These are phyloP conservation scores for Craspedostauros australis DNA, from an alignment of 108 stramenopile species.

Conservation along the genomic window DNA sequence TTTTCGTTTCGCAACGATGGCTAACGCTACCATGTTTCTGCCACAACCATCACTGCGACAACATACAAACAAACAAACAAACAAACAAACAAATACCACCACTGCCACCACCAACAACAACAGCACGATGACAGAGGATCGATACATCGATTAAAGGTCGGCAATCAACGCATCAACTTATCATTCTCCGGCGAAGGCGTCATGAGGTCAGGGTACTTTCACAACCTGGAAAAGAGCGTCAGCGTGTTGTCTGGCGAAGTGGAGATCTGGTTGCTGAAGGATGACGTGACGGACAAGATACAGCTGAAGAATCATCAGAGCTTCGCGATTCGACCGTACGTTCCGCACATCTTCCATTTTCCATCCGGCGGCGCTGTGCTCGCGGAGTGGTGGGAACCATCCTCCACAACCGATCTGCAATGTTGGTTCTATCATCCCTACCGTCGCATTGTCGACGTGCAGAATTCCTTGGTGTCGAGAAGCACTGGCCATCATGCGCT, in stretches of 20 bases:
- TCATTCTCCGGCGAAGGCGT: conserved; percentile 31
- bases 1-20: not conserved
- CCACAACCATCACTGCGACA: too few relatives aligned
- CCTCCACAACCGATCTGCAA: conserved; percentile 20
- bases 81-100: too few relatives aligned
- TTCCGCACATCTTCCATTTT: conserved; percentile 52
- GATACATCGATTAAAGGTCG: conserved; percentile 41
- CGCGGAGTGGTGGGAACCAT: conserved; percentile 45
- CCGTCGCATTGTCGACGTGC: conserved; percentile 38
- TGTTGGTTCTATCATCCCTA: conserved; percentile 52
- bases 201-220: conserved; percentile 47
- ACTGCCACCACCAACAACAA: too few relatives aligned
- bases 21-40: too few relatives aligned
- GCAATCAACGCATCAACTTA: conserved; percentile 43
- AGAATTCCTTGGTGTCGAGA: conserved; percentile 11
- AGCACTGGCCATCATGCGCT: conserved; percentile 7
- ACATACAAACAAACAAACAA: too few relatives aligned
- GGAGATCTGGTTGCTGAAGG: conserved; percentile 42
- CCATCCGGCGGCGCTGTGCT: conserved; percentile 47
- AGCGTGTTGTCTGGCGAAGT: conserved; percentile 50
- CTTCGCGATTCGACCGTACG: conserved; percentile 29
- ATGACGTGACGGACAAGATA: conserved; percentile 26
- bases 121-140: conserved; percentile 48
- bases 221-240: conserved; percentile 33
- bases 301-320: conserved; percentile 8